These are phyloP conservation scores for Pseudogymnoascus sp. DNA, from an alignment of 2,329 filamentous ascomycete genomes.

Conservation along the genomic window DNA sequence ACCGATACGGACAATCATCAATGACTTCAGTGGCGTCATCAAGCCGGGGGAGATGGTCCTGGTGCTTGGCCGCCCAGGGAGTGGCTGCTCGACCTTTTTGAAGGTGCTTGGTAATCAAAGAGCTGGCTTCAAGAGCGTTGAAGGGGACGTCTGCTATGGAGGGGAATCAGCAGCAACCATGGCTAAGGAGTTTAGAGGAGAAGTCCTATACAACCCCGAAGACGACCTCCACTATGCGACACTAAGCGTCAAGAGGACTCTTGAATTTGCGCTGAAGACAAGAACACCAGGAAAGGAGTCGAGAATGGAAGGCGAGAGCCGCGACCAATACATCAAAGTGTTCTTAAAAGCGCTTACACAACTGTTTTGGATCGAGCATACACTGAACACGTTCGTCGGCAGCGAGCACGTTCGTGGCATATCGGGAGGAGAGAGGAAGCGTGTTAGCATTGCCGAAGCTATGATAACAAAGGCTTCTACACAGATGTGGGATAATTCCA, in stretches of 20 bases:
- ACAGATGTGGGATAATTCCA: conserved; percentile 73
- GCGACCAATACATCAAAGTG: conserved; percentile 48
- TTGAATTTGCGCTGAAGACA: conserved; percentile 62
- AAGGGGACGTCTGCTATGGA: conserved; percentile 41
- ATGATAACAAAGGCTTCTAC: conserved; percentile 65
- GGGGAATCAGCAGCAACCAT: conserved; percentile 54
- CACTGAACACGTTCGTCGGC: conserved; percentile 64
- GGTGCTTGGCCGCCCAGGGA: conserved; percentile 27
- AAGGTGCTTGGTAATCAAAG: conserved; percentile 41
- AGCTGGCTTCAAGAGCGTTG: conserved; percentile 26
- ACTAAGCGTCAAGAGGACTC: conserved; percentile 65
- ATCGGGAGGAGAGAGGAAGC: conserved; percentile 71
- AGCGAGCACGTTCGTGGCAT: conserved; percentile 68
- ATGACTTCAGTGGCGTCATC: conserved; percentile 43
- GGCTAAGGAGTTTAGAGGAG: conserved; percentile 58
- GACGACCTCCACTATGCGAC: conserved; percentile 68
- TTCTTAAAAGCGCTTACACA: conserved; percentile 60
- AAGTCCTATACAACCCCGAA: conserved; percentile 69
- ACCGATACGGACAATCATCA: conserved; percentile 12
- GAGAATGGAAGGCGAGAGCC: conserved; percentile 52
- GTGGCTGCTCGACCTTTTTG: conserved; percentile 45
- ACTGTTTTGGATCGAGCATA: conserved; percentile 63
- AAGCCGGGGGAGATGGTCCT: conserved; percentile 74
- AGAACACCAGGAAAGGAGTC: conserved; percentile 56
- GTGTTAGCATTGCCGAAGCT: conserved; percentile 71